phyloP scores from a whole-genome alignment of 2,329 filamentous ascomycete species.

The Fusarium cyanostomum region DNA sequence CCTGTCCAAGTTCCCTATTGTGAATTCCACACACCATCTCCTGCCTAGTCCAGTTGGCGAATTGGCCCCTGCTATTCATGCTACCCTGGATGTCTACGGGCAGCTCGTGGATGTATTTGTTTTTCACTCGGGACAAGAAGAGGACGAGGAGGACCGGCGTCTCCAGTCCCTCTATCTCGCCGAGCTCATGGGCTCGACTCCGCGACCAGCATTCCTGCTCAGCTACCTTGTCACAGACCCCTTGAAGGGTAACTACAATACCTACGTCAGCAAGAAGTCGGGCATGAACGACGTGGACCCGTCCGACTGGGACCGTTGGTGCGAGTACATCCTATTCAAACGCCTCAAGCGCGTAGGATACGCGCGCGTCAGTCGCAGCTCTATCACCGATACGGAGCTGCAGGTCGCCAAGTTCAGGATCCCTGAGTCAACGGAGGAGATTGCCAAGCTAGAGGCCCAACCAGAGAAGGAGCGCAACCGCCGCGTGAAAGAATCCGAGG shows the following conservation, averaged over 20 bases:
- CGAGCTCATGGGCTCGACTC: slow-evolving; percentile 84
- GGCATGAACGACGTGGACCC: slow-evolving; percentile 97
- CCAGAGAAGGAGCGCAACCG: slow-evolving; percentile 64
- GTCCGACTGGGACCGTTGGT: slow-evolving; percentile 96
- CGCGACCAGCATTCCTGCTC: slow-evolving; percentile 84
- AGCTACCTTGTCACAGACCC: slow-evolving; percentile 94
- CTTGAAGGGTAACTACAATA: slow-evolving; percentile 94
- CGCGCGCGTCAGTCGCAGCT: slow-evolving; percentile 85
- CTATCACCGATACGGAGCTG: slow-evolving; percentile 96
- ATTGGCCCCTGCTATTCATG: slow-evolving; percentile 93
- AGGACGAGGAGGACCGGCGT: slow-evolving; percentile 90
- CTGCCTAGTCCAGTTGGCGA: slow-evolving; percentile 94
- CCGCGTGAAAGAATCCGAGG: slow-evolving; percentile 73
- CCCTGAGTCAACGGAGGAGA: slow-evolving; percentile 69
- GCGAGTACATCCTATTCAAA: slow-evolving; percentile 98
- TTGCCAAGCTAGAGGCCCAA: slow-evolving; percentile 52
- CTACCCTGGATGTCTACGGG: slow-evolving; percentile 94
- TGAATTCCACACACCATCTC: slow-evolving; percentile 96
- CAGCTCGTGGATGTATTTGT: slow-evolving; percentile 92
- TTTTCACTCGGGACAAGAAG: slow-evolving; percentile 98
- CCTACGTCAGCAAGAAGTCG: slow-evolving; percentile 84
- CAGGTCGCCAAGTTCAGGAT: slow-evolving; percentile 96
- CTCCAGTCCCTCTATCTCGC: slow-evolving; percentile 88
- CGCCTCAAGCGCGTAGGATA: slow-evolving; percentile 86
- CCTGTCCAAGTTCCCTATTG: slow-evolving; percentile 95